Percentiles rank a stretch among this genome's conserved stretches.
These are phyloP conservation scores for Picocystis sp. DNA, from an alignment of 163 green algal species.

Conservation along the genomic window DNA sequence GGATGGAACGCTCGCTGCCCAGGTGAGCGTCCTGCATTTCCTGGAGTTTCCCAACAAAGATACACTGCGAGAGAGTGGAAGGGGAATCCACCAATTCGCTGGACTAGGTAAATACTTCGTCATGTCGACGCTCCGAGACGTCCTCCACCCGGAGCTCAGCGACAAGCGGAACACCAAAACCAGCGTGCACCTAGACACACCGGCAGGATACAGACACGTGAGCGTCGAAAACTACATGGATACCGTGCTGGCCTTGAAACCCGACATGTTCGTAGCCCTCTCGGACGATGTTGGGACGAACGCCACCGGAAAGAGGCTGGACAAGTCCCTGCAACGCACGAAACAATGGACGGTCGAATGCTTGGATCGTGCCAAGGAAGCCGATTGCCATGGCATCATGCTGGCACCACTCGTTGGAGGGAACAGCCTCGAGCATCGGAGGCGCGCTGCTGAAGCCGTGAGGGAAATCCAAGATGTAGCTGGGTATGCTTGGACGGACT, in stretches of 20 bases:
- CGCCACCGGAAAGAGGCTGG: slow-evolving; percentile 19
- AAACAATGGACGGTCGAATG: slow-evolving; percentile 32
- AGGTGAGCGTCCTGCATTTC: background rate
- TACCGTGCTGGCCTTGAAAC: slow-evolving; percentile 23
- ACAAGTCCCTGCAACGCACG: slow-evolving; percentile 25
- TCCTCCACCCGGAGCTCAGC: slow-evolving; percentile 32
- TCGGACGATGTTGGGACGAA: slow-evolving; percentile 41
- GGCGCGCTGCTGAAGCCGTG: slow-evolving; percentile 20
- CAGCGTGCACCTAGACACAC: slow-evolving; percentile 19
- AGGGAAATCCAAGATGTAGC: slow-evolving; percentile 6
- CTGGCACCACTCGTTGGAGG: slow-evolving; percentile 26
- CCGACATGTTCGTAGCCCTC: slow-evolving; percentile 38
- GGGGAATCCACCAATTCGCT: slow-evolving; percentile 23
- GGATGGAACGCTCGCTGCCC: no score
- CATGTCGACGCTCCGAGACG: slow-evolving; percentile 36
- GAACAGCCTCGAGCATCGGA: slow-evolving; percentile 13
- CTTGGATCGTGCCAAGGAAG: slow-evolving; percentile 10
- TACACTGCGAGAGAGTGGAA: slow-evolving; percentile 14
- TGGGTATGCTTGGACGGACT: slow-evolving; percentile 17
- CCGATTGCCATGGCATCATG: slow-evolving; percentile 5
- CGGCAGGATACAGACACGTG: slow-evolving; percentile 15
- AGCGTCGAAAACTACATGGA: slow-evolving; percentile 34
- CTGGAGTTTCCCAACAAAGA: slow-evolving; percentile 24
- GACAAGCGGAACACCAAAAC: slow-evolving; percentile 29
- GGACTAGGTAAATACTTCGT: slow-evolving; percentile 18